A percentile compares a stretch with the other conserved stretches of the same genome.
These are phyloP conservation scores for Amanita rubescens DNA, from an alignment of 768 basidiomycete species.

Conservation along the genomic window DNA sequence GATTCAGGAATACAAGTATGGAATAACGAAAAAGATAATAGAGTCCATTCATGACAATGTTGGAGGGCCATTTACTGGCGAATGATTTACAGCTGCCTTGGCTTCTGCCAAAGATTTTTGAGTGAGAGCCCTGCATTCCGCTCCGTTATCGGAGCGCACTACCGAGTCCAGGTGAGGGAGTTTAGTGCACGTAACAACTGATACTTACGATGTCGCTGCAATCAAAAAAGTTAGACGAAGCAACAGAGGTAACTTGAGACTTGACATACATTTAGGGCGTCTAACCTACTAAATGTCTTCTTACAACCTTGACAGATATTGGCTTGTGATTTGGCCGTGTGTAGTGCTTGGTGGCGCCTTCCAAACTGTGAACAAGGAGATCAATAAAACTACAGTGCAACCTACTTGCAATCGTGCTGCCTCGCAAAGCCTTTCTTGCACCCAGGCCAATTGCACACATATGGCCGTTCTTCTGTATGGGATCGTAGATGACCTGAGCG, in stretches of 20 bases:
- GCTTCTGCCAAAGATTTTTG: conserved; percentile 29
- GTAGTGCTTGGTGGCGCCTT: conserved; percentile 87
- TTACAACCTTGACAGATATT: conserved; percentile 90
- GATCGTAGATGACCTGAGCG: conserved; percentile 80
- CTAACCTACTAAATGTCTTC: conserved; percentile 90
- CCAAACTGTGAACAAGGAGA: conserved; percentile 5
- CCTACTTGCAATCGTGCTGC: conserved; percentile 95
- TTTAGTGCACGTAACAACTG: conserved; percentile 10
- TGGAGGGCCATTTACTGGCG: not conserved
- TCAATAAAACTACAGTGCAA: conserved; percentile 16
- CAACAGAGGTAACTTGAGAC: conserved; percentile 1
- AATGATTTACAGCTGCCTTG: conserved; percentile 11
- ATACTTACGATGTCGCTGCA: conserved; percentile 70
- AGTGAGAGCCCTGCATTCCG: conserved; percentile 56
- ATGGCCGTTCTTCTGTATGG: conserved; percentile 93
- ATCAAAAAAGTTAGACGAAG: conserved; percentile 12
- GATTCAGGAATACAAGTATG: not conserved
- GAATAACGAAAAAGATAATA: not conserved
- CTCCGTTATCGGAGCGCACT: conserved; percentile 84
- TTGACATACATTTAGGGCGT: conserved; percentile 84
- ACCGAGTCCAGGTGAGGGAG: conserved; percentile 16
- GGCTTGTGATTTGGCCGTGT: conserved; percentile 73
- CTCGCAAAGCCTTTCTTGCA: conserved; percentile 94
- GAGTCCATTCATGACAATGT: not conserved
- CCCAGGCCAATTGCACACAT: conserved; percentile 88